Evolutionary conservation across 148 eudicot genomes (phyloP).

Genomic region (Beta vulgaris): DNA sequence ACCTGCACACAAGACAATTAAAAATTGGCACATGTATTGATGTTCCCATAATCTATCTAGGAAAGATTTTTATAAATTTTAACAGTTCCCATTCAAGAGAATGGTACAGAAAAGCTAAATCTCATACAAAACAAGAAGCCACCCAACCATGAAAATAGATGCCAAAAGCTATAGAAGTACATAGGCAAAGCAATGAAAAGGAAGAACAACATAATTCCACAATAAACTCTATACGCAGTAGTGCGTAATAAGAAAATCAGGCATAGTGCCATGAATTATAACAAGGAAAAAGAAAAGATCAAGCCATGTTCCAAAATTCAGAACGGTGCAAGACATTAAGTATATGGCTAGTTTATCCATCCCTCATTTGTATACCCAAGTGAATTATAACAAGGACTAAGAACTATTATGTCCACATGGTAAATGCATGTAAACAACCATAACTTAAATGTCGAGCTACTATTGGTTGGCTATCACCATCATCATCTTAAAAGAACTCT

Average conservation of each 20-base stretch:
- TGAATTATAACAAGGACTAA: neutral
- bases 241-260: neutral
- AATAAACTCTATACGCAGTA: neutral
- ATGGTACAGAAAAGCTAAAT: neutral
- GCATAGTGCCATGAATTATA: neutral
- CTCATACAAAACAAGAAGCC: neutral
- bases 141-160: neutral
- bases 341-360: neutral
- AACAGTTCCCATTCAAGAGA: neutral
- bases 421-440: too few species aligned
- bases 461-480: neutral
- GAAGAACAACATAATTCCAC: neutral
- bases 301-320: neutral
- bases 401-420: too few species aligned
- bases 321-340: neutral
- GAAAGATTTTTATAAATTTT: neutral
- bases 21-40: neutral
- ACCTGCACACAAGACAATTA: conserved; percentile 68
- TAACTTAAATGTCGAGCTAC: too few species aligned
- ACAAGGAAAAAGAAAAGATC: neutral
- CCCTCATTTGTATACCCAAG: neutral
- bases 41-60: neutral
- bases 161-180: neutral
- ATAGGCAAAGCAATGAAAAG: neutral
- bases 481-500: neutral